These are phyloP conservation scores for Dorcoceras hygrometricum DNA, from an alignment of 257 asterid genomes.

Conservation along the genomic window DNA sequence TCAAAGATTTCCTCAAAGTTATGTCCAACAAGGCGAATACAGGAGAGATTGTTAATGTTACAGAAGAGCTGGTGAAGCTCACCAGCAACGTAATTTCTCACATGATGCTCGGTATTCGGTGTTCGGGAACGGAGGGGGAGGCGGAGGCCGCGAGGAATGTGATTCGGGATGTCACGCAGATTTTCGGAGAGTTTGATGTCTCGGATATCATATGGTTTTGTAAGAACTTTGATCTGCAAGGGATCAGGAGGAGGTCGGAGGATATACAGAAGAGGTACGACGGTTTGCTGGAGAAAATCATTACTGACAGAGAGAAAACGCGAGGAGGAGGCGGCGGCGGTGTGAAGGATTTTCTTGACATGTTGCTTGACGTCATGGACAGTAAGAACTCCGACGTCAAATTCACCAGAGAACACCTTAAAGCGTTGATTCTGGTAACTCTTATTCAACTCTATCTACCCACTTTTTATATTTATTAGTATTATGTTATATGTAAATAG, in stretches of 20 bases:
- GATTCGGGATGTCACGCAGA: constrained; percentile 52
- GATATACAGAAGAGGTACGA: constrained; percentile 47
- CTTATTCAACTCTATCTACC: too few relatives aligned
- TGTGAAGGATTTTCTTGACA: constrained; percentile 48
- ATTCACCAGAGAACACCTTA: constrained; percentile 52
- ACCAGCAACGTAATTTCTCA: constrained; percentile 50
- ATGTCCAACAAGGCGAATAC: constrained; percentile 29
- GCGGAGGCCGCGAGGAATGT: constrained; percentile 48
- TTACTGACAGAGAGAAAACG: constrained; percentile 34
- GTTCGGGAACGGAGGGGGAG: constrained; percentile 40
- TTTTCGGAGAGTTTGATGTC: constrained; percentile 54
- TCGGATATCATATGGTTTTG: constrained; percentile 46
- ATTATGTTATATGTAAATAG: too few relatives aligned
- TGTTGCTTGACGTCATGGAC: constrained; percentile 58
- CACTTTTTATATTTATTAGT: too few relatives aligned
- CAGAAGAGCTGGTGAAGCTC: constrained; percentile 44
- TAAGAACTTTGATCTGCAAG: constrained; percentile 53
- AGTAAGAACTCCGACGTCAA: constrained; percentile 41
- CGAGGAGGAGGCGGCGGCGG: constrained; percentile 26
- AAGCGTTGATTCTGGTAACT: constrained; percentile 54
- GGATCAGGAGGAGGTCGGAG: constrained; percentile 47
- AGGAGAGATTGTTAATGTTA: constrained; percentile 30
- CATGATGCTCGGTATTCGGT: constrained; percentile 52
- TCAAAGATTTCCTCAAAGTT: constrained; percentile 22
- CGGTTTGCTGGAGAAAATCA: constrained; percentile 54